Percentiles rank a stretch among this genome's conserved stretches.
Evolutionary conservation across 2,329 filamentous ascomycete genomes (phyloP).

Genomic region (Diaporthe eres): DNA sequence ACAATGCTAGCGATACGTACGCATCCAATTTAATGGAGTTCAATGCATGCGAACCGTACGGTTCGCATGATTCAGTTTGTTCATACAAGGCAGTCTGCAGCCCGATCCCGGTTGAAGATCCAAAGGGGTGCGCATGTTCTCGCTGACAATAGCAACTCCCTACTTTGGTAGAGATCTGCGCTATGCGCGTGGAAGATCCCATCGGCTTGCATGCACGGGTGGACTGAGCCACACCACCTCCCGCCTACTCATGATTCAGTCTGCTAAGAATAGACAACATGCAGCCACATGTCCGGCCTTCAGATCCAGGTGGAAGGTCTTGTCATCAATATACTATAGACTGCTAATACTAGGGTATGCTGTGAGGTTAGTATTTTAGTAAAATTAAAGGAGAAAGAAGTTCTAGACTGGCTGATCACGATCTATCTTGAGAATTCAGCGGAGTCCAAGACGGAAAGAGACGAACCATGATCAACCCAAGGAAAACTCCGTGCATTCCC

Average conservation of each 20-base stretch:
- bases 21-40: neutral
- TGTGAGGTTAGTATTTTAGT: neutral
- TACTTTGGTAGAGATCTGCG: conserved; percentile 10
- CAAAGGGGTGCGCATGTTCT: neutral
- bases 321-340: neutral
- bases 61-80: neutral
- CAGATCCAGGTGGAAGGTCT: neutral
- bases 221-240: neutral
- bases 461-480: neutral
- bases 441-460: neutral
- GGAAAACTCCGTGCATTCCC: neutral
- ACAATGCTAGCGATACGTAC: neutral
- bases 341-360: neutral
- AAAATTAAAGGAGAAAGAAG: neutral
- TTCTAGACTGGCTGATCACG: neutral
- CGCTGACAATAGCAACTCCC: neutral
- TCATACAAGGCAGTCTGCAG: neutral
- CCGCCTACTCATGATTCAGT: neutral
- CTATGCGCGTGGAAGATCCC: neutral
- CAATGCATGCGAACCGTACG: neutral
- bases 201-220: neutral
- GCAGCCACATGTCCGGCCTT: neutral
- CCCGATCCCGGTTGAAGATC: conserved; percentile 9
- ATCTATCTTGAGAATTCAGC: neutral
- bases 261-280: conserved; percentile 1